Conservation (phyloP, 1,284 basidiomycete species). For the Coniferiporia weirii region DNA sequence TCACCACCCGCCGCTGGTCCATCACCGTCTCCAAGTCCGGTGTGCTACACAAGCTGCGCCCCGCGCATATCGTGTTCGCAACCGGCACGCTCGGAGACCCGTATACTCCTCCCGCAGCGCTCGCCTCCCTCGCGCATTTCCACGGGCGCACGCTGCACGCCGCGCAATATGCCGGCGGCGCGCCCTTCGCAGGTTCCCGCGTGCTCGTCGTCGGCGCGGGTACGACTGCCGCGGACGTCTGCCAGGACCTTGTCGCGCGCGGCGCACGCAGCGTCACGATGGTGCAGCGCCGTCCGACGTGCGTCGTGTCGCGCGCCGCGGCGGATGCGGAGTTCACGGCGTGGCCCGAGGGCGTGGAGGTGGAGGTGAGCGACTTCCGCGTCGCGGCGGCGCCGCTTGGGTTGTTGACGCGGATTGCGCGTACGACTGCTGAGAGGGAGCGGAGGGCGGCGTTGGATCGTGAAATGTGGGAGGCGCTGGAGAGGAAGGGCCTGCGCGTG, state of each 20-base stretch:
- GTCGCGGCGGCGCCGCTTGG: constrained; percentile 36
- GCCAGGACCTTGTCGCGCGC: constrained; percentile 31
- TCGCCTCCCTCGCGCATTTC: constrained; percentile 28
- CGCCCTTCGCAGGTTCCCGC: constrained; percentile 28
- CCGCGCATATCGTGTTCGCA: constrained; percentile 35
- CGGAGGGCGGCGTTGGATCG: constrained; percentile 27
- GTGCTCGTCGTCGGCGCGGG: constrained; percentile 38
- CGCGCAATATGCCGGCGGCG: constrained; percentile 27
- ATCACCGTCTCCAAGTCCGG: constrained; percentile 26
- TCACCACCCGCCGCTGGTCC: constrained; percentile 28
- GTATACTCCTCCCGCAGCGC: constrained; percentile 26
- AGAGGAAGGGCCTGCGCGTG: constrained; percentile 35
- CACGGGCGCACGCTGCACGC: constrained; percentile 30
- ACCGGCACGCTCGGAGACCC: constrained; percentile 34
- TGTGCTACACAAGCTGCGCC: constrained; percentile 26
- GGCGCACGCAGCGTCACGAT: constrained; percentile 33
- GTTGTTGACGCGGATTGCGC: constrained; percentile 32
- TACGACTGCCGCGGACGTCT: constrained; percentile 35
- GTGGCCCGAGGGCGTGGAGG: constrained; percentile 39
- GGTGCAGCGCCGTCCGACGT: constrained; percentile 35
- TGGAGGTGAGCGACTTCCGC: constrained; percentile 42
- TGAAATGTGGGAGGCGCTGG: constrained; percentile 32
- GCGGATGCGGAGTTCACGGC: constrained; percentile 25
- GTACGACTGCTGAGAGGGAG: constrained; percentile 24
- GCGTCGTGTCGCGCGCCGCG: constrained; percentile 27